Conservation (phyloP, 2,329 filamentous ascomycete genomes). For the Claviceps monticola region DNA sequence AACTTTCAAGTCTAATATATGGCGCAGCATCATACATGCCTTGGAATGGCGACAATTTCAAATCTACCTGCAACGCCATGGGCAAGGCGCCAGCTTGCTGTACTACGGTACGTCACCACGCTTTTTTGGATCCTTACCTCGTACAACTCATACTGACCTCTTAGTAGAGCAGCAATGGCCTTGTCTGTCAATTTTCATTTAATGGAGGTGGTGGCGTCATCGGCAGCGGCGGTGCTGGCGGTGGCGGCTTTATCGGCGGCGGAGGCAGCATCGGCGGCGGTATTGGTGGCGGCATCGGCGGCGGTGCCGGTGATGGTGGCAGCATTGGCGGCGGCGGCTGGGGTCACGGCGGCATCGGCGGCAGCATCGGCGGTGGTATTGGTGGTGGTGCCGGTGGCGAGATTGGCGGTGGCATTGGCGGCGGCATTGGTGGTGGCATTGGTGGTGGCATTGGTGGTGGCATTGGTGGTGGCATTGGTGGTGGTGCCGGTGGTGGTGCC, state of each 20-base stretch:
- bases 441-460: not conserved
- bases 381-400: not conserved
- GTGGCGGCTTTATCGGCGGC: not conserved
- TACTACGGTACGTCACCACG: slow-evolving; percentile 3
- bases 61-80: not conserved
- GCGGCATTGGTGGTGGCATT: not conserved
- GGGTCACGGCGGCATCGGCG: not conserved
- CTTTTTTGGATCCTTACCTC: no score
- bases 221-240: not conserved
- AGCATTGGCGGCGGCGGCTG: not conserved
- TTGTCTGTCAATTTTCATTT: not conserved
- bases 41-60: slow-evolving; percentile 2
- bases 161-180: not conserved
- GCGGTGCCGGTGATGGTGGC: not conserved
- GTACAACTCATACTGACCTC: not conserved
- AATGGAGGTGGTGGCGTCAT: not conserved
- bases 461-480: not conserved
- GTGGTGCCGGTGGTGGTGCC: no score
- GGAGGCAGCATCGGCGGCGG: not conserved
- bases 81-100: slow-evolving; percentile 6
- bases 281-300: not conserved
- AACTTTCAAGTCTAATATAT: not conserved
- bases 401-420: not conserved
- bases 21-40: slow-evolving; percentile 1
- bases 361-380: no score